Evolutionary conservation across 2,329 filamentous ascomycete genomes (phyloP), one percentile per base, ranked within the genome.

Genomic region (Paracoccidioides brasiliensis): DNA sequence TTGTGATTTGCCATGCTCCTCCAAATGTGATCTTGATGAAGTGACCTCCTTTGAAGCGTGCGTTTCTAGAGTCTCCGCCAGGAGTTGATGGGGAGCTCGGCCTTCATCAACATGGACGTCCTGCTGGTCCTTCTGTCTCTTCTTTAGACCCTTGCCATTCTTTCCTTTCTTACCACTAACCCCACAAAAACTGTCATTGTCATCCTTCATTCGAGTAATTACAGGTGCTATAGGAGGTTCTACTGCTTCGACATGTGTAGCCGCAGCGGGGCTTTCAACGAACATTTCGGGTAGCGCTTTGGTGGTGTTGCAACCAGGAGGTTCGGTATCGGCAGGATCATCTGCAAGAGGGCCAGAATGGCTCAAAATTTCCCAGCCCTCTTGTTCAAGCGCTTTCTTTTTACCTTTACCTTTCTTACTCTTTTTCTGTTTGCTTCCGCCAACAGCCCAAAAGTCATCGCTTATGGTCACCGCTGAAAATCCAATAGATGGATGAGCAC

Each of bases 331-430:
- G 28, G 4, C 32, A 35, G n/a, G 15, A 6, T 14, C 32, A 2
- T 12, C 33, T 38, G 9, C 30, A 38, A 9, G 32, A 3, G 15
- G 22, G n/a, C 37, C 33, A 14, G 6, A 22, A 10, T 32, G n/a
- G n/a, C 12, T 50, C 46, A 50, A 3, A 15, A 5, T 50, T 50
- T 28, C n/a, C 9, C 37, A 14, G 15, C 14, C 43, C 4, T 44
- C 32, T 9, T 44, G 8, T 44, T 22, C 22, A 22, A 22, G 22
- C 22, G 22, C 22, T 38, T 54, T 43, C 52, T 44, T 49, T 56
- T 55, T 38, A 5, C 51, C 33, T 58, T 52, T 50, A 9, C 28
- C 40, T 46, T 58, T 58, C 46, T 60, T 60, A 4, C 40, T 52
- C 40, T 55, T 55, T 49, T 58, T 56, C 30, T 32, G 40, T 15